phyloP scores from a whole-genome alignment of 129 eudicot species.

The Flaveria linearis region DNA sequence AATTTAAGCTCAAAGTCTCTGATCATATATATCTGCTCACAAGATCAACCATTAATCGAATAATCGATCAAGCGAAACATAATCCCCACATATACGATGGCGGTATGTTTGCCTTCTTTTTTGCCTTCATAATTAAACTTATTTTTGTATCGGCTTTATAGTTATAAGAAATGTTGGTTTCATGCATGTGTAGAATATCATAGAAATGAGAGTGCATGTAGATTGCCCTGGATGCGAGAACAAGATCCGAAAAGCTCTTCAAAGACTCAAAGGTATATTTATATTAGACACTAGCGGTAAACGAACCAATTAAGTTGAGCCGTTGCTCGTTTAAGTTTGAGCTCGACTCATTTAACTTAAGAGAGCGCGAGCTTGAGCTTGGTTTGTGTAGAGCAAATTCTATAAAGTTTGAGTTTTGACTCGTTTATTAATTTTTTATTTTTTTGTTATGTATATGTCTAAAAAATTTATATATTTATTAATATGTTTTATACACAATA shows the following conservation, averaged over 20 bases:
- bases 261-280: slow-evolving; percentile 57
- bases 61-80: neutral
- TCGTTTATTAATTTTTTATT: no score
- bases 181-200: slow-evolving; percentile 39
- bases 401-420: no score
- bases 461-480: no score
- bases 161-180: neutral
- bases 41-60: neutral
- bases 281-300: no score
- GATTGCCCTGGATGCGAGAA: slow-evolving; percentile 74
- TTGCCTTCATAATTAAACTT: neutral
- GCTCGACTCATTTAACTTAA: no score
- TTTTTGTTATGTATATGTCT: no score
- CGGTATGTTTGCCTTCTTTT: slow-evolving; percentile 26
- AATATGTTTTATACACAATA: no score
- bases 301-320: no score
- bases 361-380: no score
- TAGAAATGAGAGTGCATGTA: slow-evolving; percentile 75
- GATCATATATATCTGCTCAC: neutral
- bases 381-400: no score
- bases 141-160: neutral
- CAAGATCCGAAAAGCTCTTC: slow-evolving; percentile 67
- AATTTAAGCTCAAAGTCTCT: neutral
- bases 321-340: no score
- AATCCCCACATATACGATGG: slow-evolving; percentile 18